A percentile compares a stretch with the other conserved stretches of the same genome.
phyloP scores from a whole-genome alignment of 2,329 filamentous ascomycete genomes.

The Fusarium burgessii region DNA sequence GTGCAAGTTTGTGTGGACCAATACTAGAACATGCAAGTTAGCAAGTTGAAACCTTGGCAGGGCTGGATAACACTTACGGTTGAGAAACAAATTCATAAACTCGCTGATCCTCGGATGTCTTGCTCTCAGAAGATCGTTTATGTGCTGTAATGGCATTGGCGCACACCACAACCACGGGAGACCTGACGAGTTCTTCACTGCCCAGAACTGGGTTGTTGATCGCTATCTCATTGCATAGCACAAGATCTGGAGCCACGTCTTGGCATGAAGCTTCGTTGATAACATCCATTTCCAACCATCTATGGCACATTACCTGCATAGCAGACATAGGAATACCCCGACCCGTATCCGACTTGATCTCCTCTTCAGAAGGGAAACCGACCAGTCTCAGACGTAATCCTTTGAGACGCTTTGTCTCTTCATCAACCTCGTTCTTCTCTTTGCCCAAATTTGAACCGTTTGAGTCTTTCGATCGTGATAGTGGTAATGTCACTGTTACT shows the following conservation, averaged over 20 bases:
- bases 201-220: not conserved
- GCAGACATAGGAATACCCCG: slow-evolving; percentile 26
- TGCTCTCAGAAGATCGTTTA: slow-evolving; percentile 34
- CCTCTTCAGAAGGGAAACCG: slow-evolving; percentile 23
- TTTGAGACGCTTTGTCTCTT: slow-evolving; percentile 45
- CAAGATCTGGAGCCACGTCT: slow-evolving; percentile 44
- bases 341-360: slow-evolving; percentile 1
- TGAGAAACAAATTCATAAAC: slow-evolving; percentile 56
- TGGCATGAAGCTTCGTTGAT: slow-evolving; percentile 7
- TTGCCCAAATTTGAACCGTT: not conserved
- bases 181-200: slow-evolving; percentile 20
- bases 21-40: slow-evolving; percentile 36
- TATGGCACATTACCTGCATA: slow-evolving; percentile 32
- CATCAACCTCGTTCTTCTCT: slow-evolving; percentile 46
- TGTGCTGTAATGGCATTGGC: slow-evolving; percentile 50
- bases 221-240: slow-evolving; percentile 41
- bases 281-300: slow-evolving; percentile 42
- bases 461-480: slow-evolving; percentile 26
- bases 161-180: slow-evolving; percentile 51
- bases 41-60: not conserved
- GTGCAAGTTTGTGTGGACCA: slow-evolving; percentile 55
- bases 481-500: slow-evolving; percentile 50
- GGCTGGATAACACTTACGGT: slow-evolving; percentile 46
- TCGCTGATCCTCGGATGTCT: slow-evolving; percentile 27
- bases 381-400: slow-evolving; percentile 45